phyloP scores from a whole-genome alignment of 768 basidiomycete species.

The Leucocoprinus sp. region DNA sequence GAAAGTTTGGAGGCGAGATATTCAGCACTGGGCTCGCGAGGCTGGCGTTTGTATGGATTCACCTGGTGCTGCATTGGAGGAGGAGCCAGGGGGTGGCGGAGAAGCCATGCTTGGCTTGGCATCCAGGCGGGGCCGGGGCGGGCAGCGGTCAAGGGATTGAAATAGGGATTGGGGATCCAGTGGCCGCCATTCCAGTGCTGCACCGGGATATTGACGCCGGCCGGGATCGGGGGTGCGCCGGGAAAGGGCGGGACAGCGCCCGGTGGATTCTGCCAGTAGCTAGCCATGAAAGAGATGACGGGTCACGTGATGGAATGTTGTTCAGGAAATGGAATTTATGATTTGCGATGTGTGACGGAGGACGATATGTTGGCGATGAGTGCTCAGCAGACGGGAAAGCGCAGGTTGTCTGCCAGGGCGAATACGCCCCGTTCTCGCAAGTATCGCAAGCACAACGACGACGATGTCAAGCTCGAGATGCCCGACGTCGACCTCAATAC shows the following conservation, averaged over 20 bases:
- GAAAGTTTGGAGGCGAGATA: slow-evolving; percentile 53
- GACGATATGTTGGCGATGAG: too few relatives aligned
- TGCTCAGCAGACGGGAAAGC: slow-evolving; percentile 26
- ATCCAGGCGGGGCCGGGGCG: slow-evolving; percentile 25
- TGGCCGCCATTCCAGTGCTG: slow-evolving; percentile 45
- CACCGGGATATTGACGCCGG: slow-evolving; percentile 33
- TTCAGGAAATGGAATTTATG: too few relatives aligned
- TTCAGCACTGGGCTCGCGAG: slow-evolving; percentile 53
- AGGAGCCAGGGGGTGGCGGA: slow-evolving; percentile 20
- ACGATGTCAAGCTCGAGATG: slow-evolving; percentile 62
- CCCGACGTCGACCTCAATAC: slow-evolving; percentile 52
- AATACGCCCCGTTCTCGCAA: slow-evolving; percentile 40
- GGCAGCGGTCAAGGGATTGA: slow-evolving; percentile 23
- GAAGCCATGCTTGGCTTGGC: slow-evolving; percentile 29
- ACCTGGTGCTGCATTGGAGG: slow-evolving; percentile 20
- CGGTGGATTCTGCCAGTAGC: slow-evolving; percentile 6
- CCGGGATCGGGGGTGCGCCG: slow-evolving; percentile 51
- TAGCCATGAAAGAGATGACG: slow-evolving; percentile 1
- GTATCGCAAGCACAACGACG: slow-evolving; percentile 20
- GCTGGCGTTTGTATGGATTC: slow-evolving; percentile 60
- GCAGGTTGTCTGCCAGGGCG: not conserved
- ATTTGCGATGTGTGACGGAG: too few relatives aligned
- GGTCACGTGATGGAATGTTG: not conserved
- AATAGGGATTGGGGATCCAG: slow-evolving; percentile 45
- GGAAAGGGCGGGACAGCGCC: slow-evolving; percentile 26